Conservation (phyloP, 2,329 filamentous ascomycete species). For the Periconia sp. region DNA sequence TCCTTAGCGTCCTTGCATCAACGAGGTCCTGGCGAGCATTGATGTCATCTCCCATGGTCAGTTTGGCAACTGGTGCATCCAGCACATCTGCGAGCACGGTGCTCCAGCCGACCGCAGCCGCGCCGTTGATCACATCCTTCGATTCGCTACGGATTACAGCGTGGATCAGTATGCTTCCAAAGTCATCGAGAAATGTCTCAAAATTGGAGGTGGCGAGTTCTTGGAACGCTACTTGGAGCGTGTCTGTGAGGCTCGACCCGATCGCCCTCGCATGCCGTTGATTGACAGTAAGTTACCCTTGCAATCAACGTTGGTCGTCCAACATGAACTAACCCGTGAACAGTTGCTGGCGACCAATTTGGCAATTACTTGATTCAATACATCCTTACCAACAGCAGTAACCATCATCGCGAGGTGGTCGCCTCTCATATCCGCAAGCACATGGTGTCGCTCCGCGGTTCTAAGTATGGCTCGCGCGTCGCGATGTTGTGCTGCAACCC, state of each 20-base stretch:
- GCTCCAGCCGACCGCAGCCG: slow-evolving; percentile 86
- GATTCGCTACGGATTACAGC: slow-evolving; percentile 92
- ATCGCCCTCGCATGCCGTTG: slow-evolving; percentile 91
- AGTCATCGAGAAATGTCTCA: slow-evolving; percentile 98
- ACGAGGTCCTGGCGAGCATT: slow-evolving; percentile 92
- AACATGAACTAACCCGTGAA: background rate
- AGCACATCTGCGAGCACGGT: slow-evolving; percentile 98
- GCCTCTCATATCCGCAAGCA: slow-evolving; percentile 94
- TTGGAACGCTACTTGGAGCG: slow-evolving; percentile 89
- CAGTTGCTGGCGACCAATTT: slow-evolving; percentile 93
- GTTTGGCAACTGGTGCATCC: slow-evolving; percentile 99
- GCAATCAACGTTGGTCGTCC: background rate
- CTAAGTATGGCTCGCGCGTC: slow-evolving; percentile 96
- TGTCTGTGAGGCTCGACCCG: slow-evolving; percentile 86
- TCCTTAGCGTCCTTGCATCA: slow-evolving; percentile 87
- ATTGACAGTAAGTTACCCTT: slow-evolving; percentile 73
- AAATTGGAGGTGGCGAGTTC: slow-evolving; percentile 90
- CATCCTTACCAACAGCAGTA: slow-evolving; percentile 84
- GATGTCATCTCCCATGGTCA: slow-evolving; percentile 96
- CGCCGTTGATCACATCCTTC: slow-evolving; percentile 92
- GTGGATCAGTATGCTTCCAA: slow-evolving; percentile 99
- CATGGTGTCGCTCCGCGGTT: slow-evolving; percentile 97
- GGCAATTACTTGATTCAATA: slow-evolving; percentile 98
- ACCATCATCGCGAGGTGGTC: slow-evolving; percentile 90
- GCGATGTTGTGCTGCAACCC: slow-evolving; percentile 99